phyloP scores from a whole-genome alignment of 2,329 filamentous ascomycete species.

The Rutstroemia sp. region DNA sequence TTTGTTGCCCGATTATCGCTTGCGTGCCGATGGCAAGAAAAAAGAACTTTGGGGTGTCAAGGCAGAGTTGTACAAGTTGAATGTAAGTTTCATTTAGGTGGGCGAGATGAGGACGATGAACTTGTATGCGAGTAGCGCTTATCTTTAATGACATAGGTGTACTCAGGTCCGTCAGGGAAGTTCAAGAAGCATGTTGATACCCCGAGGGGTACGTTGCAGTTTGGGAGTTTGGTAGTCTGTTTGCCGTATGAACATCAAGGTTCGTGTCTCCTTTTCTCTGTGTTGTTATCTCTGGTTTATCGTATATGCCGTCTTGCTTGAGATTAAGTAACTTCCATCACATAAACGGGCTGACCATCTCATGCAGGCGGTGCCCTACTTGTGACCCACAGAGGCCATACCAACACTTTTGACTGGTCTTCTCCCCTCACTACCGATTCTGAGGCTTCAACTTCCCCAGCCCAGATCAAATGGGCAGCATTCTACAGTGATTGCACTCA shows the following conservation, averaged over 20 bases:
- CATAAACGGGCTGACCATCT: no score
- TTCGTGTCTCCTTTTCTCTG: not conserved
- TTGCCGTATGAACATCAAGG: slow-evolving; percentile 29
- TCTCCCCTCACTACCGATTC: not conserved
- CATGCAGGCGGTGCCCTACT: slow-evolving; percentile 19
- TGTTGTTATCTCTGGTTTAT: no score
- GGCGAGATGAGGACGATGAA: not conserved
- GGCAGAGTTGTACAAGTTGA: slow-evolving; percentile 51
- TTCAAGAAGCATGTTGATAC: slow-evolving; percentile 48
- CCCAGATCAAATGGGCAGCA: slow-evolving; percentile 38
- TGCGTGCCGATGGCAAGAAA: slow-evolving; percentile 18
- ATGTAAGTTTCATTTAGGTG: slow-evolving; percentile 30
- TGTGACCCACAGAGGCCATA: slow-evolving; percentile 5
- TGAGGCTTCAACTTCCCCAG: not conserved
- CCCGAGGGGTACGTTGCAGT: slow-evolving; percentile 39
- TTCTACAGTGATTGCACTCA: slow-evolving; percentile 49
- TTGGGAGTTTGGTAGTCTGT: slow-evolving; percentile 48
- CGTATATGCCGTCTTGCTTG: no score
- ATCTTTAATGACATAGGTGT: slow-evolving; percentile 34
- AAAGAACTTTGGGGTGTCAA: slow-evolving; percentile 30
- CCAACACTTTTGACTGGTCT: slow-evolving; percentile 35
- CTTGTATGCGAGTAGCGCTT: not conserved
- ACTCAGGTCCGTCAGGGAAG: slow-evolving; percentile 41
- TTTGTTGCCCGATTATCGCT: slow-evolving; percentile 24
- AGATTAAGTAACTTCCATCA: no score